These are phyloP conservation scores for Auriscalpium orientale DNA, from an alignment of 768 basidiomycete species.

Conservation along the genomic window DNA sequence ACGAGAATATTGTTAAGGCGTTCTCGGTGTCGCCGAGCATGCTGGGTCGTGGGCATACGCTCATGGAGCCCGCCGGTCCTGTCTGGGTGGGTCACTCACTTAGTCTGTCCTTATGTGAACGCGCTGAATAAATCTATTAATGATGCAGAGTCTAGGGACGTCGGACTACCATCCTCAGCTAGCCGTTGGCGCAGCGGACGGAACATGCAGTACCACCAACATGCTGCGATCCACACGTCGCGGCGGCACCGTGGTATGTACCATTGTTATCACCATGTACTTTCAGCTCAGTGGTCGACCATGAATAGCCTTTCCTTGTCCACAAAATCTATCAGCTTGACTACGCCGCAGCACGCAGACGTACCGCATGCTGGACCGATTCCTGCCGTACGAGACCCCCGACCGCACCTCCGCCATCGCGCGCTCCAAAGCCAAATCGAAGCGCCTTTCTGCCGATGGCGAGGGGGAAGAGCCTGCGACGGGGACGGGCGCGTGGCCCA, in stretches of 20 bases:
- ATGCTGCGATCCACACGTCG: constrained; percentile 57
- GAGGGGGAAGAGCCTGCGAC: constrained; percentile 26
- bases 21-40: constrained; percentile 66
- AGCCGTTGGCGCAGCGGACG: constrained; percentile 78
- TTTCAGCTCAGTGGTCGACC: background rate
- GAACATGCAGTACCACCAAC: constrained; percentile 70
- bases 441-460: constrained; percentile 8
- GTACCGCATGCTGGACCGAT: constrained; percentile 83
- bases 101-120: background rate
- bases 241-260: constrained; percentile 63
- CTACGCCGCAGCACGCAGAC: constrained; percentile 64
- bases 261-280: background rate
- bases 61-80: constrained; percentile 72
- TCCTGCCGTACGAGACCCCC: constrained; percentile 61
- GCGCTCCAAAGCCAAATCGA: constrained; percentile 16
- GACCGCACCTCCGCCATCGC: constrained; percentile 33
- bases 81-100: constrained; percentile 61
- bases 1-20: constrained; percentile 73
- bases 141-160: constrained; percentile 50
- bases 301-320: constrained; percentile 61
- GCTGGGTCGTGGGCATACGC: constrained; percentile 63
- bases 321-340: constrained; percentile 85
- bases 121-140: background rate
- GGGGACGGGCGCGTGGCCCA: constrained; percentile 65
- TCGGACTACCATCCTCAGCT: constrained; percentile 88